Conservation (phyloP, 257 asterid species). For the Verbascum thapsus region DNA sequence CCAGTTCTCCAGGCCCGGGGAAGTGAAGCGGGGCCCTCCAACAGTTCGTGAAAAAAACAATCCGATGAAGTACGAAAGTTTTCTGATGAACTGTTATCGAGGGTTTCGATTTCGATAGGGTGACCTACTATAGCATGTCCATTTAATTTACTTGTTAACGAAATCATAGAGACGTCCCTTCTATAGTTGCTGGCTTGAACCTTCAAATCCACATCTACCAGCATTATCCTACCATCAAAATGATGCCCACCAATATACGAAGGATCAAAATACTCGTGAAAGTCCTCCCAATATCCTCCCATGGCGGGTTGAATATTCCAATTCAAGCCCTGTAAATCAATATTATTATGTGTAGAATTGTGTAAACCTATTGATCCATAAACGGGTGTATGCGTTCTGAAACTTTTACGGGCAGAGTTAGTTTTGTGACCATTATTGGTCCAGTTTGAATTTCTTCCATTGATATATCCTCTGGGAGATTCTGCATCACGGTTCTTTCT, state of each 20-base stretch:
- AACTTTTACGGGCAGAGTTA: slow-evolving; percentile 37
- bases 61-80: slow-evolving; percentile 43
- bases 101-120: slow-evolving; percentile 78
- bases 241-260: slow-evolving; percentile 41
- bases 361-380: slow-evolving; percentile 48
- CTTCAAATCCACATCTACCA: slow-evolving; percentile 77
- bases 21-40: slow-evolving; percentile 54
- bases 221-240: slow-evolving; percentile 52
- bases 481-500: slow-evolving; percentile 69
- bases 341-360: slow-evolving; percentile 32
- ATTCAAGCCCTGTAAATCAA: slow-evolving; percentile 48
- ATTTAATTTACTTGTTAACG: slow-evolving; percentile 75
- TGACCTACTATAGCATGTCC: slow-evolving; percentile 94
- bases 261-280: slow-evolving; percentile 49
- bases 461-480: slow-evolving; percentile 41
- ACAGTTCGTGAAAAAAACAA: slow-evolving; percentile 47
- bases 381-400: slow-evolving; percentile 42
- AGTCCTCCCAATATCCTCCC: slow-evolving; percentile 67
- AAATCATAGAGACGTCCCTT: slow-evolving; percentile 79
- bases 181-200: slow-evolving; percentile 78
- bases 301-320: slow-evolving; percentile 48
- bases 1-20: slow-evolving; percentile 91
- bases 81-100: slow-evolving; percentile 62
- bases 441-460: slow-evolving; percentile 46
- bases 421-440: slow-evolving; percentile 41